Conservation (phyloP, 1,284 basidiomycete species). For the Rhodotorula sp. region DNA sequence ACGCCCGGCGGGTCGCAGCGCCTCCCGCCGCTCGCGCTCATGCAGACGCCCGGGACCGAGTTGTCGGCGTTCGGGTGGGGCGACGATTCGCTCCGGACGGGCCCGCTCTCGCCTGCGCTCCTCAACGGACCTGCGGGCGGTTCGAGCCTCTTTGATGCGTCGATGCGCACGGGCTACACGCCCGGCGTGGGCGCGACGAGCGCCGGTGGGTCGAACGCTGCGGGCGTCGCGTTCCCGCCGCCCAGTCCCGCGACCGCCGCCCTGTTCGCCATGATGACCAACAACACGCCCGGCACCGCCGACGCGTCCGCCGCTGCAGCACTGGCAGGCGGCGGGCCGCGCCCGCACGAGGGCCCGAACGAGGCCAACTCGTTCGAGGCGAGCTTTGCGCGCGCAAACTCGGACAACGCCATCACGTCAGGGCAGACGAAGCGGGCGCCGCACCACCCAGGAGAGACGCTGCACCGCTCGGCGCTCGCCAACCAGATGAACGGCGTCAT, state of each 20-base stretch:
- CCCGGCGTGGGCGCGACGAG: constrained; percentile 46
- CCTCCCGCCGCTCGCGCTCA: constrained; percentile 31
- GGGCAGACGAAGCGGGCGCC: not conserved
- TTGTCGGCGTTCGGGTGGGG: constrained; percentile 65
- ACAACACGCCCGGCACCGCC: constrained; percentile 58
- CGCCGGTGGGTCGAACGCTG: constrained; percentile 54
- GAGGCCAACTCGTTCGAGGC: constrained; percentile 43
- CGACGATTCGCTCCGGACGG: constrained; percentile 77
- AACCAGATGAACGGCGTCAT: constrained; percentile 8
- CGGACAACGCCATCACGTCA: constrained; percentile 7
- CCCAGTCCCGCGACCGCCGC: constrained; percentile 88
- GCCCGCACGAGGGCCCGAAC: constrained; percentile 41
- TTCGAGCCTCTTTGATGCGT: constrained; percentile 32
- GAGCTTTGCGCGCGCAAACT: constrained; percentile 38
- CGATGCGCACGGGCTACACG: not conserved
- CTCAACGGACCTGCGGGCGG: constrained; percentile 74
- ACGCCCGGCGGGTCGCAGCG: constrained; percentile 24
- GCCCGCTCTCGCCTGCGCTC: constrained; percentile 93
- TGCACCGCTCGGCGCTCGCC: constrained; percentile 11
- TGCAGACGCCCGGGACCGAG: constrained; percentile 33
- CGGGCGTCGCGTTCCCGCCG: constrained; percentile 72
- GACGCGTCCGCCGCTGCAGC: constrained; percentile 17
- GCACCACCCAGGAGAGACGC: not conserved
- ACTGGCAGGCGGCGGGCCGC: constrained; percentile 29
- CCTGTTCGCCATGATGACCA: constrained; percentile 87